Evolutionary conservation across 108 stramenopile genomes (phyloP), one percentile per base, ranked within the genome.

Genomic region (Ochromonas danica): DNA sequence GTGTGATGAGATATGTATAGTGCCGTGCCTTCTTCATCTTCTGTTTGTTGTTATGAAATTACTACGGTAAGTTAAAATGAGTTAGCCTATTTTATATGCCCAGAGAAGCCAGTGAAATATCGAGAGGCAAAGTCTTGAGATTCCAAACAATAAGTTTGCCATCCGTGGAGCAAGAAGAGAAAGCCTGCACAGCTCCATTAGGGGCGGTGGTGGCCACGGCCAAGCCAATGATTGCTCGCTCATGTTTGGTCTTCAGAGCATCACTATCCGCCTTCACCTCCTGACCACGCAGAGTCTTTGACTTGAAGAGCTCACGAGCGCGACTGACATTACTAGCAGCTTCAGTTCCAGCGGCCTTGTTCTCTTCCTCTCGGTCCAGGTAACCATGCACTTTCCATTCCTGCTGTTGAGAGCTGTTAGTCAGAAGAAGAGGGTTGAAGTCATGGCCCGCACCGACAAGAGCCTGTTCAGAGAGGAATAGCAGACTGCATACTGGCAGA

Each of bases 371-470:
- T 67, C 25, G 14, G 25, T 67, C 63, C 63, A 67, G 10, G 27
- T 35, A 31, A 14, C 30, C 63, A 31, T 31, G 31, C 14, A 67
- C 3, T 3, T 28, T 36, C 63, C 63, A 67, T 51, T 51, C 22
- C 6, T 22, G 14, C 6, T 22, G 14, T 51, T 51, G 45, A 28
- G 17, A 3, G 51, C 51, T 22, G 17, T 67, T 75, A 25, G 72
- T 31, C 80, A 87, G 88, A 45, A 88, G 30, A 39, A 78, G 61
- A 0, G 89, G 89, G 79, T 88, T 87, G 77, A 88, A 83, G 60
- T 87, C 86, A 85, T 88, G 84, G 27, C 89, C 89, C 0, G 60
- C 86, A 1, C 86, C 89, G 0, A 89, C 83, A 14, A 87, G 38
- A 36, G 67, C 65, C 31, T 51, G 61, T 40, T 89, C 87, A 65